These are phyloP conservation scores for Podospora comata DNA, from an alignment of 495 filamentous ascomycete species.

Conservation along the genomic window DNA sequence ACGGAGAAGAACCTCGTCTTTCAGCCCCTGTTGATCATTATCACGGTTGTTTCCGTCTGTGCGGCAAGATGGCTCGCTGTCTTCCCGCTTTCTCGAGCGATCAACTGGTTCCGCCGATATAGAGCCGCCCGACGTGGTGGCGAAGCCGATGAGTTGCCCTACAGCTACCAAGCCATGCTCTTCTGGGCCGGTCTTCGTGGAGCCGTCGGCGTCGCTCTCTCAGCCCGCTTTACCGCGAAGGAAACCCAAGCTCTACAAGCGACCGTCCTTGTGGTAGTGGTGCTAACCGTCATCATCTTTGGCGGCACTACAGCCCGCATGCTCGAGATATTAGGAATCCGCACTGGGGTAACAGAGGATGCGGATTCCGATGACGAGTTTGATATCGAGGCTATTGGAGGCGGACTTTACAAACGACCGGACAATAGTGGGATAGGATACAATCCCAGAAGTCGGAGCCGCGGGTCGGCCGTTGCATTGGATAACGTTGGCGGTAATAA, in stretches of 20 bases:
- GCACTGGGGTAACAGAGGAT: slow-evolving; percentile 94
- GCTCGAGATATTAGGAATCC: slow-evolving; percentile 91
- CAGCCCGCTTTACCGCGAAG: slow-evolving; percentile 76
- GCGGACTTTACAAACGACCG: slow-evolving; percentile 72
- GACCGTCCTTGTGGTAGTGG: slow-evolving; percentile 93
- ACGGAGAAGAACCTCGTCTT: slow-evolving; percentile 83
- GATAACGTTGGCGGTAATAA: slow-evolving; percentile 42
- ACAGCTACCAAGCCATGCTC: slow-evolving; percentile 92
- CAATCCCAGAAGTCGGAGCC: slow-evolving; percentile 55
- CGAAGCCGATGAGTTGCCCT: slow-evolving; percentile 86
- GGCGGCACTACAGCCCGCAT: slow-evolving; percentile 98
- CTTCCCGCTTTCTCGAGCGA: slow-evolving; percentile 82
- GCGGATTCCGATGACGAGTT: slow-evolving; percentile 97
- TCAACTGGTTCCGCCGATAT: slow-evolving; percentile 93
- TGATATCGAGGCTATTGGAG: slow-evolving; percentile 83
- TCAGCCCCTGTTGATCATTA: slow-evolving; percentile 92
- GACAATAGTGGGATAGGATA: slow-evolving; percentile 65
- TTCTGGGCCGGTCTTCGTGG: slow-evolving; percentile 98
- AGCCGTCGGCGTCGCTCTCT: slow-evolving; percentile 92
- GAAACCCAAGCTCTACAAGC: slow-evolving; percentile 79
- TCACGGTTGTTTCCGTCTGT: slow-evolving; percentile 88
- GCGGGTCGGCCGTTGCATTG: slow-evolving; percentile 54
- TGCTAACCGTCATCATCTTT: slow-evolving; percentile 97
- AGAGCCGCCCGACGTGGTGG: slow-evolving; percentile 71
- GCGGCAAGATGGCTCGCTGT: slow-evolving; percentile 87